Evolutionary conservation across 805 yeast genomes (phyloP).

Genomic region (Clavispora phyllophila): DNA sequence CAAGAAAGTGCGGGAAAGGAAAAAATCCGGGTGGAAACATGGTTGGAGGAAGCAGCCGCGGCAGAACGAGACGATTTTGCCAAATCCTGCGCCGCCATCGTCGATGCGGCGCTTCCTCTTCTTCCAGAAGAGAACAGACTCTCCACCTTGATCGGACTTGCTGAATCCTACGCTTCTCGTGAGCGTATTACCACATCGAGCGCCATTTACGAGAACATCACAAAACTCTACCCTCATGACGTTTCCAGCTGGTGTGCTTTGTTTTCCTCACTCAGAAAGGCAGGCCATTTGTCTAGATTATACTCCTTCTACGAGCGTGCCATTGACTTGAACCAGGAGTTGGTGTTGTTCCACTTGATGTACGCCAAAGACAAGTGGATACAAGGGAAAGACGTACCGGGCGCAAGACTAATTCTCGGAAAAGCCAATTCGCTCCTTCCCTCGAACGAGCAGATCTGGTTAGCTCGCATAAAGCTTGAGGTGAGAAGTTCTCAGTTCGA

Average conservation of each 20-base stretch:
- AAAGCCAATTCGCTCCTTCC: slow-evolving; percentile 44
- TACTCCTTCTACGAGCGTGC: slow-evolving; percentile 48
- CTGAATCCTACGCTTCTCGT: slow-evolving; percentile 18
- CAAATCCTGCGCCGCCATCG: slow-evolving; percentile 50
- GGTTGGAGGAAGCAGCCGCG: slow-evolving; percentile 53
- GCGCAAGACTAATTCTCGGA: slow-evolving; percentile 50
- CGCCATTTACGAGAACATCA: slow-evolving; percentile 42
- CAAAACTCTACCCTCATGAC: slow-evolving; percentile 44
- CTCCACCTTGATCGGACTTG: slow-evolving; percentile 23
- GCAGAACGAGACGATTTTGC: slow-evolving; percentile 46
- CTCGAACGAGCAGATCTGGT: slow-evolving; percentile 53
- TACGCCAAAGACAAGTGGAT: slow-evolving; percentile 70
- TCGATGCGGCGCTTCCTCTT: slow-evolving; percentile 34
- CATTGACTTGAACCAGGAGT: slow-evolving; percentile 42
- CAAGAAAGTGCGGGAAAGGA: no score
- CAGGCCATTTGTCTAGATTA: slow-evolving; percentile 12
- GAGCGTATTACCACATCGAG: slow-evolving; percentile 29
- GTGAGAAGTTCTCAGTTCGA: slow-evolving; percentile 36
- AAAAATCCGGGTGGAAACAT: slow-evolving; percentile 30
- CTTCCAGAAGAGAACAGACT: slow-evolving; percentile 18
- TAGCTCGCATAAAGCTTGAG: slow-evolving; percentile 68
- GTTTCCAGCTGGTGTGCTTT: slow-evolving; percentile 46
- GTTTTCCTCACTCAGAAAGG: slow-evolving; percentile 26
- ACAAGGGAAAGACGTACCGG: slow-evolving; percentile 38
- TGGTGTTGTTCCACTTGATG: slow-evolving; percentile 54